These are phyloP conservation scores for Wickerhamia fluorescens DNA, from an alignment of 805 yeast species.

Conservation along the genomic window DNA sequence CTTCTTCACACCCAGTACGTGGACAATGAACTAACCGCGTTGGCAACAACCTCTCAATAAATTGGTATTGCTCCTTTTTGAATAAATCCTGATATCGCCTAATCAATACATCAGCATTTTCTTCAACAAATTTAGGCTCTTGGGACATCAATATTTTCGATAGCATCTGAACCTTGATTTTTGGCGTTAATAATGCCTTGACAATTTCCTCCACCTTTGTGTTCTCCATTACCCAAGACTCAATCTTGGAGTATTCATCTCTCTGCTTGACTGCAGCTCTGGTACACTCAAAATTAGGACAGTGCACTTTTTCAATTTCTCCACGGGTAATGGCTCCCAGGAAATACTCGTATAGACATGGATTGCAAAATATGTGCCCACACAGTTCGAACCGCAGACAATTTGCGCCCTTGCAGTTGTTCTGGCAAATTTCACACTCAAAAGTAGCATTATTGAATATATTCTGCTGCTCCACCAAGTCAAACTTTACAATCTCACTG, in stretches of 20 bases:
- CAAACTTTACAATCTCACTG: constrained; percentile 8
- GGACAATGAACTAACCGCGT: constrained; percentile 47
- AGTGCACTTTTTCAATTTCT: constrained; percentile 44
- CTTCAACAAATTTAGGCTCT: constrained; percentile 3
- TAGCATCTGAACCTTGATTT: constrained; percentile 30
- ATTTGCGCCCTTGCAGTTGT: constrained; percentile 36
- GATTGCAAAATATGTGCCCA: constrained; percentile 61
- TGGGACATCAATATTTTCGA: constrained; percentile 15
- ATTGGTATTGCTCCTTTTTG: constrained; percentile 33
- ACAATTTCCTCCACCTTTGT: constrained; percentile 5
- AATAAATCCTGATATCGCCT: constrained; percentile 34
- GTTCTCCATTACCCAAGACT: constrained; percentile 15
- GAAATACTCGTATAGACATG: constrained; percentile 43
- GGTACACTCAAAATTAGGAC: constrained; percentile 51
- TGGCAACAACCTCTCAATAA: constrained; percentile 40
- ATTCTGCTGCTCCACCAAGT: background rate
- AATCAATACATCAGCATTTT: constrained; percentile 14
- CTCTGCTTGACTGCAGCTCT: constrained; percentile 12
- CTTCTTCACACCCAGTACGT: constrained; percentile 33
- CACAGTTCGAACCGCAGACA: constrained; percentile 39
- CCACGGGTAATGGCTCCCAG: constrained; percentile 38
- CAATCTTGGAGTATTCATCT: constrained; percentile 13
- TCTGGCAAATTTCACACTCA: constrained; percentile 53
- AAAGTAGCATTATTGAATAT: constrained; percentile 31
- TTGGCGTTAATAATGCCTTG: constrained; percentile 31